Percentiles rank a stretch among this genome's conserved stretches.
These are phyloP conservation scores for Trematosphaeria pertusa DNA, from an alignment of 2,329 filamentous ascomycete species.

Conservation along the genomic window DNA sequence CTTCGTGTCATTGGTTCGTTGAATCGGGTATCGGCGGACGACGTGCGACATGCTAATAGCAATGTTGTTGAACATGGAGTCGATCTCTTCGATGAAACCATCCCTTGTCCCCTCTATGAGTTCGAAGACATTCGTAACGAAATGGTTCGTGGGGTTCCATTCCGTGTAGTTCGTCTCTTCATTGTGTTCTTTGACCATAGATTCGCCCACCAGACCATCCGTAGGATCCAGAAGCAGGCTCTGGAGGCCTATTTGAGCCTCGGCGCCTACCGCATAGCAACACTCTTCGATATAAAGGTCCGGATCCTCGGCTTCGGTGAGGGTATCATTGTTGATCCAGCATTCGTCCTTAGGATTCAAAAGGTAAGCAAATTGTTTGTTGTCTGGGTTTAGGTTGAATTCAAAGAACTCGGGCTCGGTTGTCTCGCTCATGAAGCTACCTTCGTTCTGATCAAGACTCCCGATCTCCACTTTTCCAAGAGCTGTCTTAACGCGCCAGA, in stretches of 20 bases:
- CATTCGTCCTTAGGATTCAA: background rate
- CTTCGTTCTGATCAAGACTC: background rate
- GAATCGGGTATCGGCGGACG: background rate
- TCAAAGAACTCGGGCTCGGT: background rate
- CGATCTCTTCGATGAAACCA: background rate
- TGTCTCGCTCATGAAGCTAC: background rate
- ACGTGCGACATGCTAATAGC: slow-evolving; percentile 1
- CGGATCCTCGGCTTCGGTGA: background rate
- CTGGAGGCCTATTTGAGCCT: background rate
- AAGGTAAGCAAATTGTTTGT: background rate
- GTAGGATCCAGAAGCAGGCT: slow-evolving; percentile 2
- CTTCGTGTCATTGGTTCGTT: background rate
- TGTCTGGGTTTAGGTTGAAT: background rate
- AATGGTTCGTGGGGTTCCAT: background rate
- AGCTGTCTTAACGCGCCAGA: background rate
- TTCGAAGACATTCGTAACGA: slow-evolving; percentile 1
- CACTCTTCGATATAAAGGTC: background rate
- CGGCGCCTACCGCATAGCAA: background rate
- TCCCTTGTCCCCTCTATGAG: background rate
- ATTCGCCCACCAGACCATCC: background rate
- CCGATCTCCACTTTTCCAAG: background rate
- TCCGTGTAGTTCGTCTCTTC: background rate
- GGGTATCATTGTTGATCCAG: background rate
- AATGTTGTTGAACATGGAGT: slow-evolving; percentile 3
- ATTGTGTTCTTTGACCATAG: background rate